Evolutionary conservation across 768 basidiomycete species (phyloP).

Genomic region (Tephrocybe sp.): DNA sequence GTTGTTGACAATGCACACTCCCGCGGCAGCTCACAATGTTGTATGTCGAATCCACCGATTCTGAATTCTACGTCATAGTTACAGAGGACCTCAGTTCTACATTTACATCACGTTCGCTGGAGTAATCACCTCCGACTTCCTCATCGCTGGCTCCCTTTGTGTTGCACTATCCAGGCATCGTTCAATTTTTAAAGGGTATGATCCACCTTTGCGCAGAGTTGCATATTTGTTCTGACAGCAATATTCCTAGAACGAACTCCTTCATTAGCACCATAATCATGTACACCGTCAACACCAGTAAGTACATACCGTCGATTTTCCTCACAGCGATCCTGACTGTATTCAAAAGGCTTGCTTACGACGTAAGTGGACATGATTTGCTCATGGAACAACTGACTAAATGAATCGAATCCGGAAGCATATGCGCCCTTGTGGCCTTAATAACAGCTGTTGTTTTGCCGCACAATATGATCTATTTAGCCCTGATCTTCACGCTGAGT

Average conservation of each 20-base stretch:
- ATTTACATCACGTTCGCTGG: not conserved
- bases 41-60: not conserved
- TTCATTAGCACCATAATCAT: not conserved
- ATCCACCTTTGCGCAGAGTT: not conserved
- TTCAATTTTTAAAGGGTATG: not conserved
- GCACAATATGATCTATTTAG: not conserved
- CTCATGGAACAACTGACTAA: too few relatives aligned
- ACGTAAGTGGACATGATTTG: not conserved
- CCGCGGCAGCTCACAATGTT: not conserved
- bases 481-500: not conserved
- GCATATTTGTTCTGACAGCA: not conserved
- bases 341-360: not conserved
- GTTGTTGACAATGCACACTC: not conserved
- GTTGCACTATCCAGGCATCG: not conserved
- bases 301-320: not conserved
- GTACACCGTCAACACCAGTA: conserved; percentile 1
- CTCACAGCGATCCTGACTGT: not conserved
- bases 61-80: not conserved
- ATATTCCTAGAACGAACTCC: not conserved
- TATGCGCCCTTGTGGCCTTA: not conserved
- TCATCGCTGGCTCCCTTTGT: not conserved
- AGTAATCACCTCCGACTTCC: not conserved
- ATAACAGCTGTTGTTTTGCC: not conserved
- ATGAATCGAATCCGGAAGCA: not conserved
- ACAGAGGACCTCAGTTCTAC: not conserved